A percentile compares a stretch with the other conserved stretches of the same genome.
Evolutionary conservation across 116 monocot species (phyloP).

Genomic region (Dioscorea cayenensis): DNA sequence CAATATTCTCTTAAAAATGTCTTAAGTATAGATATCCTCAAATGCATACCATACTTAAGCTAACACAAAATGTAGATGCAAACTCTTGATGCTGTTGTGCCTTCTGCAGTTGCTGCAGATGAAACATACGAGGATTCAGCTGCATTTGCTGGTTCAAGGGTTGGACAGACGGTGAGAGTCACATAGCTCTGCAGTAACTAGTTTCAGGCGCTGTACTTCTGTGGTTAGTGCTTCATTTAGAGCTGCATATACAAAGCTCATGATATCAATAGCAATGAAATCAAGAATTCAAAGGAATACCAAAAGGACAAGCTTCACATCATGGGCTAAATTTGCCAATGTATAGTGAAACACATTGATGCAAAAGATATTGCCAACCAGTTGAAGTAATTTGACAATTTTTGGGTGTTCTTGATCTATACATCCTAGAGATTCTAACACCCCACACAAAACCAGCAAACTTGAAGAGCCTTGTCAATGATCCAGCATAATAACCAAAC

Average conservation of each 20-base stretch:
- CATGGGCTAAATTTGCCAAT: background rate
- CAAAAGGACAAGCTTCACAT: background rate
- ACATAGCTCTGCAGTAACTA: slow-evolving; percentile 38
- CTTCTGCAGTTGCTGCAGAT: slow-evolving; percentile 36
- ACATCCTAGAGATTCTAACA: too few species aligned
- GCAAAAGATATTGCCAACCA: too few species aligned
- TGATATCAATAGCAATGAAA: background rate
- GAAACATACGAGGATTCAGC: slow-evolving; percentile 42
- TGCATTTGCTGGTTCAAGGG: slow-evolving; percentile 32
- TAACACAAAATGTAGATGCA: background rate
- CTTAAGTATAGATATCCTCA: background rate
- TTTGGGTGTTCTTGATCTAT: too few species aligned
- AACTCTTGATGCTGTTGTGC: slow-evolving; percentile 22
- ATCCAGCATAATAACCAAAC: too few species aligned
- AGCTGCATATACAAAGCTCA: slow-evolving; percentile 25
- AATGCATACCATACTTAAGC: too few species aligned
- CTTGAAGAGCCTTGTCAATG: too few species aligned
- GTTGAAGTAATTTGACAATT: too few species aligned
- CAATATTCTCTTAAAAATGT: background rate
- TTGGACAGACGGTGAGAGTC: slow-evolving; percentile 29
- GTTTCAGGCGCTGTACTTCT: slow-evolving; percentile 56
- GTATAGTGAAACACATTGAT: too few species aligned
- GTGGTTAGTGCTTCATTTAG: slow-evolving; percentile 58
- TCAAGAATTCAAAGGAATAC: background rate
- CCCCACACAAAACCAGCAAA: too few species aligned